A percentile compares a stretch with the other conserved stretches of the same genome.
These are phyloP conservation scores for Quercus phellos DNA, from an alignment of 331 rosid genomes.

Conservation along the genomic window DNA sequence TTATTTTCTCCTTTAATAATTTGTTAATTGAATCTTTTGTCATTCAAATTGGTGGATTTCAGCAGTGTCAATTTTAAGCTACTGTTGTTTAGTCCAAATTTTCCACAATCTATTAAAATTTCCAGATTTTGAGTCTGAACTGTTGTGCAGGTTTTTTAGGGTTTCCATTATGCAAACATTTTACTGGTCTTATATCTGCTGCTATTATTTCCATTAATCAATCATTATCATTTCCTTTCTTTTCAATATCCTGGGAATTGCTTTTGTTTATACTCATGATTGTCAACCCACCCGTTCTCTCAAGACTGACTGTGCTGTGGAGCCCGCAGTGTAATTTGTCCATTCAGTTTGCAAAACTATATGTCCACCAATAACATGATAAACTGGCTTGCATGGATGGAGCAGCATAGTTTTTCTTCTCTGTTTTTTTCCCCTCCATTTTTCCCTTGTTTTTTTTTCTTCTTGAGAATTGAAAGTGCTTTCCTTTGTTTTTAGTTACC, in stretches of 20 bases:
- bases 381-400: background rate
- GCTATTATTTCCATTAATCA: background rate
- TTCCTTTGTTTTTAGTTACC: background rate
- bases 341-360: background rate
- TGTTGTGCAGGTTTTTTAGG: background rate
- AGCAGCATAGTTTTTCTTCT: background rate
- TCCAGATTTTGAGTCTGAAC: background rate
- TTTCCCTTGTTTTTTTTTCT: background rate
- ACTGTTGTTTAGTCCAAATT: background rate
- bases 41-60: background rate
- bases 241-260: background rate
- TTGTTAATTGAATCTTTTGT: slow-evolving; percentile 12
- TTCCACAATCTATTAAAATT: background rate
- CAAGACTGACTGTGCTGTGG: background rate
- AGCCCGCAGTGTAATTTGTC: background rate
- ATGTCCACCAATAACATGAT: background rate
- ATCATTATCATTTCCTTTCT: background rate
- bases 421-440: background rate
- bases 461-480: too few relatives aligned
- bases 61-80: background rate
- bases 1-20: slow-evolving; percentile 7
- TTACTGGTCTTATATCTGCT: background rate
- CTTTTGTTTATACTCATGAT: background rate
- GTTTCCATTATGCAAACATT: background rate
- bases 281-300: background rate